A percentile compares a stretch with the other conserved stretches of the same genome.
Evolutionary conservation across 1,284 basidiomycete species (phyloP).

Genomic region (Irpex sp.): DNA sequence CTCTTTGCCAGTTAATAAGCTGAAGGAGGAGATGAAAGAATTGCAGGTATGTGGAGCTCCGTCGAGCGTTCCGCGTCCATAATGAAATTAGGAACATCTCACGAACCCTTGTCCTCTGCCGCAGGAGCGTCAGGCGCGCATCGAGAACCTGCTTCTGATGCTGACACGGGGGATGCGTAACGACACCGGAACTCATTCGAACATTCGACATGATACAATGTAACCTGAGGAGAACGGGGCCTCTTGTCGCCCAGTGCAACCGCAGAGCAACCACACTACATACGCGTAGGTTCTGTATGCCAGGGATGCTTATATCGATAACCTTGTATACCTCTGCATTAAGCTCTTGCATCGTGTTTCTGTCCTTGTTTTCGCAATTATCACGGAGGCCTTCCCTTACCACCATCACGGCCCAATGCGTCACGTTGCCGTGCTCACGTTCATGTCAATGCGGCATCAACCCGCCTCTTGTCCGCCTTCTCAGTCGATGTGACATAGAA

Average conservation of each 20-base stretch:
- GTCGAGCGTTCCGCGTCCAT: background rate
- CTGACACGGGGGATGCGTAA: conserved; percentile 44
- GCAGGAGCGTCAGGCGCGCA: conserved; percentile 74
- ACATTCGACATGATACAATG: conserved; percentile 29
- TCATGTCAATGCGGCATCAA: background rate
- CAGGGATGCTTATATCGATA: background rate
- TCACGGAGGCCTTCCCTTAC: background rate
- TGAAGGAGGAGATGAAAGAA: conserved; percentile 79
- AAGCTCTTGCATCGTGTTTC: background rate
- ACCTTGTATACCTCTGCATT: background rate
- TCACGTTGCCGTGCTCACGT: too few relatives aligned
- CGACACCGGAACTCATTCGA: conserved; percentile 28
- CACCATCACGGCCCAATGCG: too few relatives aligned
- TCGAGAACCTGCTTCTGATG: conserved; percentile 62
- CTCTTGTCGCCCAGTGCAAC: background rate
- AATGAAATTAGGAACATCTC: background rate
- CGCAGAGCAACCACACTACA: background rate
- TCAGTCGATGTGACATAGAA: too few relatives aligned
- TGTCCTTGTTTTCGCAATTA: background rate
- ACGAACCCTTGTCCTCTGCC: background rate
- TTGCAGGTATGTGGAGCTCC: conserved; percentile 49
- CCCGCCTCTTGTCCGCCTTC: background rate
- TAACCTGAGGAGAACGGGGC: conserved; percentile 6
- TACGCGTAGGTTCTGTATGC: background rate
- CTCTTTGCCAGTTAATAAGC: conserved; percentile 54